These are phyloP conservation scores for Podaxis sp. DNA, from an alignment of 768 basidiomycete genomes.

Conservation along the genomic window DNA sequence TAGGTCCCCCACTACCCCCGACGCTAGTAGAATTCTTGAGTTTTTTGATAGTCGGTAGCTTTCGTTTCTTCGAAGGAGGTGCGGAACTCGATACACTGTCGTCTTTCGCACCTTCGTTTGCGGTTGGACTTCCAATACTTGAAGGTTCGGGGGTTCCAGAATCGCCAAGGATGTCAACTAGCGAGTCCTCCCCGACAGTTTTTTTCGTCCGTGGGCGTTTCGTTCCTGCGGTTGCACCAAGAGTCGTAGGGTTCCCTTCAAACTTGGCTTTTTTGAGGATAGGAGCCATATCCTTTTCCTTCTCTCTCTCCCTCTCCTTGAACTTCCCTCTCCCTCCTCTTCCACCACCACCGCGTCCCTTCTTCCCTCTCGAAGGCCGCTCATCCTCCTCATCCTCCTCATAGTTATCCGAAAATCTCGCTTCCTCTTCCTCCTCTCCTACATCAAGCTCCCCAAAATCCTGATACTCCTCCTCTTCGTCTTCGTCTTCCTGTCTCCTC, in stretches of 20 bases:
- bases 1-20: slow-evolving; percentile 19
- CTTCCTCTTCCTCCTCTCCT: slow-evolving; percentile 21
- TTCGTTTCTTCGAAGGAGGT: slow-evolving; percentile 49
- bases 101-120: background rate
- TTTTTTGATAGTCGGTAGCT: slow-evolving; percentile 68
- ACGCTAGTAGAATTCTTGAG: slow-evolving; percentile 36
- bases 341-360: slow-evolving; percentile 15
- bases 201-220: slow-evolving; percentile 23
- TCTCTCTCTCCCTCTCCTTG: slow-evolving; percentile 17
- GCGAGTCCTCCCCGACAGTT: slow-evolving; percentile 26
- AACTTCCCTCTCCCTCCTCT: slow-evolving; percentile 14
- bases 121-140: background rate
- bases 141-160: slow-evolving; percentile 23
- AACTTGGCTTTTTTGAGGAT: slow-evolving; percentile 7
- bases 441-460: slow-evolving; percentile 20
- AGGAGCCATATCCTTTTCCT: slow-evolving; percentile 10
- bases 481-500: slow-evolving; percentile 13
- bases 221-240: slow-evolving; percentile 15
- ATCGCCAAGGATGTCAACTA: slow-evolving; percentile 31
- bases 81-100: background rate
- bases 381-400: slow-evolving; percentile 20
- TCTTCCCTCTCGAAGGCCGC: slow-evolving; percentile 16
- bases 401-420: slow-evolving; percentile 14
- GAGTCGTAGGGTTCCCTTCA: slow-evolving; percentile 5
- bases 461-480: slow-evolving; percentile 15